Evolutionary conservation across 331 rosid genomes (phyloP).

Genomic region (Quercus lobata): DNA sequence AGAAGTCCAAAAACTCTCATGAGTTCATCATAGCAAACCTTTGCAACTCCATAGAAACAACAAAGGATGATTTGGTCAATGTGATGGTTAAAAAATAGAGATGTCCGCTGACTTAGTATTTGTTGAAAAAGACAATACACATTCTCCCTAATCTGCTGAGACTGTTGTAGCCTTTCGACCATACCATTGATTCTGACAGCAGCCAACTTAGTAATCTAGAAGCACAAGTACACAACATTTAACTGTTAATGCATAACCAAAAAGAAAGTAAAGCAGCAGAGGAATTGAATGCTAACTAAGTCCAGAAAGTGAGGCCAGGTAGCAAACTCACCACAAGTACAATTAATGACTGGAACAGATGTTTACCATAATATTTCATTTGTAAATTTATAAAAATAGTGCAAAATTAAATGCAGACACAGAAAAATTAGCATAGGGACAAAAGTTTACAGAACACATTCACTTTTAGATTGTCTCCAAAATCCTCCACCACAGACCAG

Average conservation of each 20-base stretch:
- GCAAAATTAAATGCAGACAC: neutral
- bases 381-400: neutral
- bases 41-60: conserved; percentile 89
- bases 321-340: neutral
- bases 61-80: conserved; percentile 90
- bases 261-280: neutral
- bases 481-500: neutral
- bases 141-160: conserved; percentile 82
- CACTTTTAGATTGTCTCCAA: neutral
- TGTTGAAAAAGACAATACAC: conserved; percentile 87
- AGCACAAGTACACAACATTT: conserved; percentile 7
- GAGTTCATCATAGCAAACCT: conserved; percentile 49
- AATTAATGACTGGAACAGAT: neutral
- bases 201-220: conserved; percentile 77
- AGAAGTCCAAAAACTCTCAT: neutral
- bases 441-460: neutral
- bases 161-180: conserved; percentile 87
- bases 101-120: conserved; percentile 66
- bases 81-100: conserved; percentile 84
- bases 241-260: conserved; percentile 3
- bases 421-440: neutral
- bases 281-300: conserved; percentile 3
- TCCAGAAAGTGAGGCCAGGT: neutral
- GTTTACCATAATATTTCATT: neutral
- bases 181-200: conserved; percentile 95